Conservation (phyloP, 768 basidiomycete species). For the Amylocystis lapponica region DNA sequence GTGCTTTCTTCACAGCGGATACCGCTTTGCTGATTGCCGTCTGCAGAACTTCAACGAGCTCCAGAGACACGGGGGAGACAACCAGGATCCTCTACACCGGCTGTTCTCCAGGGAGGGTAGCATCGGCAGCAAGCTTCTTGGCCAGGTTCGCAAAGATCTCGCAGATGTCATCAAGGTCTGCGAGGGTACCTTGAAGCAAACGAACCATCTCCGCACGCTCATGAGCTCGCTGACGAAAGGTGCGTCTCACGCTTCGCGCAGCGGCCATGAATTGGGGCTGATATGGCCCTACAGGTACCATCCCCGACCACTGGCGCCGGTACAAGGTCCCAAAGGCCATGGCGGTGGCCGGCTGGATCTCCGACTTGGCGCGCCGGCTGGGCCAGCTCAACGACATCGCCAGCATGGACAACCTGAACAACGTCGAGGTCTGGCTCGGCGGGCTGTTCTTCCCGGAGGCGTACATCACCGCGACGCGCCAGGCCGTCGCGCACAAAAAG, state of each 20-base stretch:
- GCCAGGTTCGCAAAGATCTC: slow-evolving; percentile 76
- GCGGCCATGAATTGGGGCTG: slow-evolving; percentile 4
- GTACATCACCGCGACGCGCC: slow-evolving; percentile 91
- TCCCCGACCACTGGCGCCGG: slow-evolving; percentile 81
- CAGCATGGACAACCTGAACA: slow-evolving; percentile 50
- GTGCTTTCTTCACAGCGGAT: not conserved
- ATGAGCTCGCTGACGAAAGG: slow-evolving; percentile 91
- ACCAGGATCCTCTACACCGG: slow-evolving; percentile 81
- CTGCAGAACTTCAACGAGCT: slow-evolving; percentile 58
- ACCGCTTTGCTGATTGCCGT: not conserved
- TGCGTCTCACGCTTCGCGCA: slow-evolving; percentile 24
- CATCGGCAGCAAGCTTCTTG: slow-evolving; percentile 76
- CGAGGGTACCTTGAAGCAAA: slow-evolving; percentile 86
- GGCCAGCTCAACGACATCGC: slow-evolving; percentile 78
- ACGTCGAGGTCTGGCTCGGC: slow-evolving; percentile 87
- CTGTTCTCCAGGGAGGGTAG: slow-evolving; percentile 84
- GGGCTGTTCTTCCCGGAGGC: slow-evolving; percentile 96
- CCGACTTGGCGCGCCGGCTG: slow-evolving; percentile 73
- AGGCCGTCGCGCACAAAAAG: slow-evolving; percentile 91
- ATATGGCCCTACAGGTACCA: slow-evolving; percentile 51
- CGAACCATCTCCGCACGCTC: slow-evolving; percentile 88
- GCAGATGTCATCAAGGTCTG: slow-evolving; percentile 78
- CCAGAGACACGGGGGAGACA: slow-evolving; percentile 59
- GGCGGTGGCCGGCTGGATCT: slow-evolving; percentile 82
- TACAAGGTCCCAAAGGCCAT: slow-evolving; percentile 85